Percentiles rank a stretch among this genome's conserved stretches.
Conservation (phyloP, 1,284 basidiomycete species). For the Microbotryum silenes-acaulis region DNA sequence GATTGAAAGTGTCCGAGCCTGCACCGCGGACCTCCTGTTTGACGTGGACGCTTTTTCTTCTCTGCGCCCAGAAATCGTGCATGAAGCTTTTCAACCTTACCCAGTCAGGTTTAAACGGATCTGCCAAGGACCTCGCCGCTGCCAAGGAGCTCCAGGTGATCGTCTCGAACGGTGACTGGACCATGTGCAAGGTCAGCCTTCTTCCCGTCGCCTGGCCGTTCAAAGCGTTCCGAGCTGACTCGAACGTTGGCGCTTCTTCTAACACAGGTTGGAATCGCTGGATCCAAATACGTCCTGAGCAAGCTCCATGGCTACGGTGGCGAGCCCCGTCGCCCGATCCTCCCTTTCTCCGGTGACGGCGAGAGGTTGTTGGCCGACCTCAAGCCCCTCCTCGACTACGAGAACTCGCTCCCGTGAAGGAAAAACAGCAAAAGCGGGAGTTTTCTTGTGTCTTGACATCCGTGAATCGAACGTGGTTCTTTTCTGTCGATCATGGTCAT, state of each 20-base stretch:
- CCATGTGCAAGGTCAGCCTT: conserved; percentile 8
- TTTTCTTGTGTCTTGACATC: too few species aligned
- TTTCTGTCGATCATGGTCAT: too few species aligned
- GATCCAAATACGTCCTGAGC: conserved; percentile 20
- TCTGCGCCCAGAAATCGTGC: conserved; percentile 20
- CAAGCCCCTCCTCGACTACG: conserved; percentile 16
- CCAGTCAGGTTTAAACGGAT: conserved; percentile 16
- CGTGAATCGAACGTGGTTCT: too few species aligned
- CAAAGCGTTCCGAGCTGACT: too few species aligned
- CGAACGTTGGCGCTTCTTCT: too few species aligned
- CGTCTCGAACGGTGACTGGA: conserved; percentile 26
- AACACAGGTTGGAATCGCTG: conserved; percentile 10
- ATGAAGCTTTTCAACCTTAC: conserved; percentile 21
- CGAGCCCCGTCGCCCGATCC: conserved; percentile 19
- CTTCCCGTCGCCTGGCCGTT: too few species aligned
- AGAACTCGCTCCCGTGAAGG: conserved; percentile 2
- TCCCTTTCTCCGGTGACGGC: conserved; percentile 19
- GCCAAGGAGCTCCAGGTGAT: conserved; percentile 9
- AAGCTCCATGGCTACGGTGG: conserved; percentile 18
- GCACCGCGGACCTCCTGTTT: background rate
- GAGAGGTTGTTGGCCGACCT: conserved; percentile 17
- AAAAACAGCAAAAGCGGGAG: too few species aligned
- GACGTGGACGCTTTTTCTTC: background rate
- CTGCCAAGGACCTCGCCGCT: background rate
- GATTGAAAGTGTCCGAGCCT: background rate